Evolutionary conservation across 2,329 filamentous ascomycete genomes (phyloP).

Genomic region (Beauveria medogensis): DNA sequence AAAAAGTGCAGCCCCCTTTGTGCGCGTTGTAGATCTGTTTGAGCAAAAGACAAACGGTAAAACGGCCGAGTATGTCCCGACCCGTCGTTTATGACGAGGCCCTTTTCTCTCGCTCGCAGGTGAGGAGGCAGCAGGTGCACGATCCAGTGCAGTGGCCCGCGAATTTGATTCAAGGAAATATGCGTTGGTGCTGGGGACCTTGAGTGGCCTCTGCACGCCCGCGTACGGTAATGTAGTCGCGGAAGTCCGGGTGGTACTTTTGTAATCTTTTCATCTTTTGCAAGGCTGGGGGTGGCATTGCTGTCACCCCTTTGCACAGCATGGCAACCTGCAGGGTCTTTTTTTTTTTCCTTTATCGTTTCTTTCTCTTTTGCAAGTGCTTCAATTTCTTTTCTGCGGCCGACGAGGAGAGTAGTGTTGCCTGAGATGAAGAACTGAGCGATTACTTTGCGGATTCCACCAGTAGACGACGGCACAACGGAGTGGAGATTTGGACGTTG

Average conservation of each 20-base stretch:
- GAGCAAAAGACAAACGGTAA: conserved; percentile 43
- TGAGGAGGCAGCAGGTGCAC: conserved; percentile 35
- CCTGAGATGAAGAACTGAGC: conserved; percentile 36
- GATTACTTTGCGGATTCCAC: conserved; percentile 43
- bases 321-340: conserved; percentile 38
- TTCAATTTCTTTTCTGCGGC: conserved; percentile 33
- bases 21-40: conserved; percentile 52
- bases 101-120: conserved; percentile 32
- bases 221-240: conserved; percentile 52
- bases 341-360: too few relatives aligned
- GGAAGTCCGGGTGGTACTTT: conserved; percentile 32
- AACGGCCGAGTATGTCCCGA: conserved; percentile 47
- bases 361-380: too few relatives aligned
- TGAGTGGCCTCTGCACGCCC: conserved; percentile 46
- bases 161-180: conserved; percentile 48
- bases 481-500: conserved; percentile 19
- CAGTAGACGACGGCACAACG: conserved; percentile 39
- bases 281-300: conserved; percentile 33
- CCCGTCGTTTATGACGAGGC: conserved; percentile 44
- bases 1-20: conserved; percentile 44
- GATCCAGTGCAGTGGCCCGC: conserved; percentile 48
- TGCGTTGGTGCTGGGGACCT: conserved; percentile 28
- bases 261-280: conserved; percentile 25
- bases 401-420: conserved; percentile 44
- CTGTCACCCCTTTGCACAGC: conserved; percentile 42